phyloP scores from a whole-genome alignment of 164 flowering plant species.

The Nelumbo lutea region DNA sequence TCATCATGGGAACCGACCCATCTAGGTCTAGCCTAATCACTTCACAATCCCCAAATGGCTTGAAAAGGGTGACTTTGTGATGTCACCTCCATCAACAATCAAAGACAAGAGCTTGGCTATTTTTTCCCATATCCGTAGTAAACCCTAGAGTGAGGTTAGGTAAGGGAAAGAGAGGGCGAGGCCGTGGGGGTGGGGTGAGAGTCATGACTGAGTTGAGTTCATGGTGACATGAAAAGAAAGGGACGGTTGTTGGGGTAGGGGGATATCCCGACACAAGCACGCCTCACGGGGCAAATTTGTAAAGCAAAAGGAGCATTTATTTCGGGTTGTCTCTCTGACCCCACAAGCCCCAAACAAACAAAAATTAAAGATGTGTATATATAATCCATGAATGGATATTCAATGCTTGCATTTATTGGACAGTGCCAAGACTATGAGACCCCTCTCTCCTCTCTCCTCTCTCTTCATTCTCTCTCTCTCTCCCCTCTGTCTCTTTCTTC shows the following conservation, averaged over 20 bases:
- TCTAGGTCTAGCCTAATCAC: no score
- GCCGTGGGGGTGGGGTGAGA: not conserved
- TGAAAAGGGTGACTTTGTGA: no score
- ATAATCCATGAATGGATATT: not conserved
- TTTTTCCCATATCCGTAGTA: no score
- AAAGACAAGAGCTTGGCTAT: no score
- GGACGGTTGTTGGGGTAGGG: slow-evolving; percentile 32
- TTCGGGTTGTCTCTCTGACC: slow-evolving; percentile 32
- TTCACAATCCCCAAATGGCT: no score
- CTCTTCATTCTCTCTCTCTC: not conserved
- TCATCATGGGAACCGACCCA: no score
- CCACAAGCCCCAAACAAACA: not conserved
- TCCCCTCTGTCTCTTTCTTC: not conserved
- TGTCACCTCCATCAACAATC: no score
- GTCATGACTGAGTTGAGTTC: not conserved
- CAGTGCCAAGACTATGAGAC: slow-evolving; percentile 36
- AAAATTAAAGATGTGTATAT: not conserved
- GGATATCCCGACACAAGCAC: slow-evolving; percentile 38
- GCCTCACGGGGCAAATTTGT: slow-evolving; percentile 19
- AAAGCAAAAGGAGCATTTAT: slow-evolving; percentile 29
- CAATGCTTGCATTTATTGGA: slow-evolving; percentile 31
- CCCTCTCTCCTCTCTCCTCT: not conserved
- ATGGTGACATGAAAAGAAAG: slow-evolving; percentile 18
- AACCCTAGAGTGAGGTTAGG: not conserved
- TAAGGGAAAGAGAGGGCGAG: not conserved